These are phyloP conservation scores for Pseudohalonectria lignicola DNA, from an alignment of 2,329 filamentous ascomycete genomes.

Conservation along the genomic window DNA sequence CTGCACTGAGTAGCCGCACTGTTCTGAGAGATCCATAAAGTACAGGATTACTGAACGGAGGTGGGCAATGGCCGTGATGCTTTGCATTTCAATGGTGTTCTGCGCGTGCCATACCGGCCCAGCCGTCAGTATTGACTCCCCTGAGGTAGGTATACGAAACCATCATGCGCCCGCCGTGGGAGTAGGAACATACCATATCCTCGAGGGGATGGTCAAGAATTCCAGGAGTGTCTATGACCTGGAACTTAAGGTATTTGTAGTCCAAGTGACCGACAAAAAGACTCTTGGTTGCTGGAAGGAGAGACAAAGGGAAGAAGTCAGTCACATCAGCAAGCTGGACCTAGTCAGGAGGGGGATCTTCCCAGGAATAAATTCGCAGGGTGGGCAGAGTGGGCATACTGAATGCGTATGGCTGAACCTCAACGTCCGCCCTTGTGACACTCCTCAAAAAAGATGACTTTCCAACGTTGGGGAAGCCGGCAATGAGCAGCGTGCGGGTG, in stretches of 20 bases:
- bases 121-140: too few species aligned
- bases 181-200: conserved; percentile 66
- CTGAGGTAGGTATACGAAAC: too few species aligned
- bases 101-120: not conserved
- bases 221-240: conserved; percentile 89
- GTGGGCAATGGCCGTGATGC: conserved; percentile 95
- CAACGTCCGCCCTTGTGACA: conserved; percentile 88
- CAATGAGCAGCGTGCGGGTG: conserved; percentile 89
- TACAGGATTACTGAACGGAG: conserved; percentile 90
- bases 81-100: conserved; percentile 99
- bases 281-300: conserved; percentile 61
- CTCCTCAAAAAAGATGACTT: conserved; percentile 94
- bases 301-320: too few species aligned
- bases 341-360: too few species aligned
- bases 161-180: too few species aligned
- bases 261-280: conserved; percentile 97
- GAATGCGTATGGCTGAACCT: conserved; percentile 95
- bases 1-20: conserved; percentile 87
- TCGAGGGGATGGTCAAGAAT: conserved; percentile 95
- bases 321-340: too few species aligned
- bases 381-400: conserved; percentile 9
- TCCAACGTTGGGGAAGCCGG: conserved; percentile 94
- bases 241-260: conserved; percentile 84
- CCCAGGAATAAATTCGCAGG: too few species aligned
- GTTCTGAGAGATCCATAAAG: conserved; percentile 96